Percentiles rank a stretch among this genome's conserved stretches.
Evolutionary conservation across 257 asterid genomes (phyloP).

Genomic region (Solanum clarkiae): DNA sequence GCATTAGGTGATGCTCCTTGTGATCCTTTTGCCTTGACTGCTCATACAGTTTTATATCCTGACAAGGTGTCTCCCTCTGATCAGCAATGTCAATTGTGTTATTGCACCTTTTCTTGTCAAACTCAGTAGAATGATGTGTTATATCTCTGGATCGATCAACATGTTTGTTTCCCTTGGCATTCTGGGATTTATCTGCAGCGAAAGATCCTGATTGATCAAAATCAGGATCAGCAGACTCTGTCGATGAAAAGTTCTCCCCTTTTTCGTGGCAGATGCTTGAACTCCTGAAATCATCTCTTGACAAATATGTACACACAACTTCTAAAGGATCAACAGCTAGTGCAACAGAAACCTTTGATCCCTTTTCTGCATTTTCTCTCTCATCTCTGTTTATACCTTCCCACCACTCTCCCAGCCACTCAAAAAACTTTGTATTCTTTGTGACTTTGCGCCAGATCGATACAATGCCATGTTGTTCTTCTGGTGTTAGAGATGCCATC

Average conservation of each 20-base stretch:
- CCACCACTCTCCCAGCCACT: constrained; percentile 91
- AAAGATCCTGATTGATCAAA: constrained; percentile 16
- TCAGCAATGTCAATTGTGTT: constrained; percentile 12
- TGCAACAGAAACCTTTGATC: constrained; percentile 19
- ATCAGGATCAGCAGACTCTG: constrained; percentile 5
- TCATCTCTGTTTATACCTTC: constrained; percentile 39
- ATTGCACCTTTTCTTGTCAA: constrained; percentile 23
- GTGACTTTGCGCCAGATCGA: constrained; percentile 58
- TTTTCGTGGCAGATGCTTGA: constrained; percentile 5
- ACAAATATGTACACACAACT: constrained; percentile 44
- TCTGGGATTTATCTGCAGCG: constrained; percentile 10
- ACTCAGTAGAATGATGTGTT: constrained; percentile 15
- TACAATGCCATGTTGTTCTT: constrained; percentile 45
- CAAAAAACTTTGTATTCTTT: constrained; percentile 50
- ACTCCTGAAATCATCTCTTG: constrained; percentile 21
- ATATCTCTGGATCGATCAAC: constrained; percentile 10
- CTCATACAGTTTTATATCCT: constrained; percentile 2
- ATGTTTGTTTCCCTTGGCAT: constrained; percentile 12
- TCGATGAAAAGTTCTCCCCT: constrained; percentile 8
- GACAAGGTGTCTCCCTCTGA: constrained; percentile 12
- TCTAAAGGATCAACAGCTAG: constrained; percentile 46
- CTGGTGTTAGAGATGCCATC: constrained; percentile 44
- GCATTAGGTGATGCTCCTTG: constrained; percentile 33
- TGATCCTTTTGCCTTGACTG: constrained; percentile 26
- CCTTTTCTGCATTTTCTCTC: constrained; percentile 22